Evolutionary conservation across 2,329 filamentous ascomycete species (phyloP).

Genomic region (Pyrenophora teres): DNA sequence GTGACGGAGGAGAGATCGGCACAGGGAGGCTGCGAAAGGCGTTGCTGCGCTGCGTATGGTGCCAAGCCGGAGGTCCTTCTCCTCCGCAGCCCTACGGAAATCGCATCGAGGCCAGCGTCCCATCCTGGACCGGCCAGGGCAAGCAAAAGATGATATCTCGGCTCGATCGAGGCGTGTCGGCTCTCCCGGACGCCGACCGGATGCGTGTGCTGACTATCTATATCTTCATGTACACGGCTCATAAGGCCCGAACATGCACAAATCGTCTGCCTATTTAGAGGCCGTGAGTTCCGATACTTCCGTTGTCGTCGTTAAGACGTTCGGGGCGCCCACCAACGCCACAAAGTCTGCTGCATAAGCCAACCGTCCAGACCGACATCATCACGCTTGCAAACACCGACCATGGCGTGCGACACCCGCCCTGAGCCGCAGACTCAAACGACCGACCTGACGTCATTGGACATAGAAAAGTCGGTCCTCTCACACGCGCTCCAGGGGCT

Average conservation of each 20-base stretch:
- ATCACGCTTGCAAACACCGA: background rate
- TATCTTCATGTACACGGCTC: too few relatives aligned
- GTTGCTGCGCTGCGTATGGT: conserved; percentile 1
- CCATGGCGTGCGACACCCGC: conserved; percentile 1
- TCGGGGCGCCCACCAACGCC: background rate
- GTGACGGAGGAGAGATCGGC: conserved; percentile 19
- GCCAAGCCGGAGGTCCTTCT: conserved; percentile 8
- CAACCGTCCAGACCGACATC: conserved; percentile 48
- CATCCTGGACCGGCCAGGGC: too few relatives aligned
- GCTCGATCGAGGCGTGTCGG: background rate
- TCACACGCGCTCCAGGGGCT: conserved; percentile 38
- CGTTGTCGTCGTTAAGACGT: background rate
- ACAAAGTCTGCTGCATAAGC: conserved; percentile 6
- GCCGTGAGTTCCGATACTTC: background rate
- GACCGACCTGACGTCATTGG: conserved; percentile 19
- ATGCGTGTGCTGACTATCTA: too few relatives aligned
- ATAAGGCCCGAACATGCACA: too few relatives aligned
- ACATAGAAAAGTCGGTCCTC: conserved; percentile 28
- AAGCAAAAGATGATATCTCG: too few relatives aligned
- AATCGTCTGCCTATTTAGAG: too few relatives aligned
- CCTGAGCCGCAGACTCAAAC: conserved; percentile 9
- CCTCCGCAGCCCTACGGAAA: conserved; percentile 1
- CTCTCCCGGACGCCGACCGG: background rate
- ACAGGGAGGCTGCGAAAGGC: conserved; percentile 5
- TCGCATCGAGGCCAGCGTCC: too few relatives aligned